phyloP scores from a whole-genome alignment of 176 grass and related monocot species.

The Triticum aestivum region DNA sequence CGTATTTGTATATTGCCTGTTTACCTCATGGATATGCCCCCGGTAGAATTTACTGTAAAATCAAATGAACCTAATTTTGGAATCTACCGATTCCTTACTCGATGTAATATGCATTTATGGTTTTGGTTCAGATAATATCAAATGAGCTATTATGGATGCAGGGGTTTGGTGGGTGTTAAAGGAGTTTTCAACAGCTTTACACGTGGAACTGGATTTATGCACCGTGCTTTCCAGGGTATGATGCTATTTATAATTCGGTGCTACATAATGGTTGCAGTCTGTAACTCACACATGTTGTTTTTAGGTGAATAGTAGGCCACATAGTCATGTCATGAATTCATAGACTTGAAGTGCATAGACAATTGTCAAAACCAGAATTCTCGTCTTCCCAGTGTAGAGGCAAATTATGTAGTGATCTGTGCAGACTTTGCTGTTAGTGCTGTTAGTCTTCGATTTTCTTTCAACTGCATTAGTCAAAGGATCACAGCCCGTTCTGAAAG shows the following conservation, averaged over 20 bases:
- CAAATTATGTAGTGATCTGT: background rate
- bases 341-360: background rate
- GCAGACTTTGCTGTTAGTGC: background rate
- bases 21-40: background rate
- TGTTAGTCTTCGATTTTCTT: background rate
- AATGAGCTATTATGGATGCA: slow-evolving; percentile 52
- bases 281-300: background rate
- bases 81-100: background rate
- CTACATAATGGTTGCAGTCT: background rate
- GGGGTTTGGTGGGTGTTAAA: slow-evolving; percentile 94
- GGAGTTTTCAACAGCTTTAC: slow-evolving; percentile 96
- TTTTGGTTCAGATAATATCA: slow-evolving; percentile 15
- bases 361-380: background rate
- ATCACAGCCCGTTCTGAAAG: background rate
- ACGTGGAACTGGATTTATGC: slow-evolving; percentile 99
- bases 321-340: background rate
- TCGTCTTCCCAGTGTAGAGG: background rate
- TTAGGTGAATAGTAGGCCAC: background rate
- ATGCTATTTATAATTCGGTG: slow-evolving; percentile 27
- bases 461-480: slow-evolving; percentile 12
- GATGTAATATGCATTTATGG: slow-evolving; percentile 11
- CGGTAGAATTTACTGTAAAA: slow-evolving; percentile 4
- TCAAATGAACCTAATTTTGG: background rate
- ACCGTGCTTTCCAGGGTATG: slow-evolving; percentile 93
- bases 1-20: background rate